A percentile compares a stretch with the other conserved stretches of the same genome.
These are phyloP conservation scores for Russula ochroleuca DNA, from an alignment of 768 basidiomycete genomes.

Conservation along the genomic window DNA sequence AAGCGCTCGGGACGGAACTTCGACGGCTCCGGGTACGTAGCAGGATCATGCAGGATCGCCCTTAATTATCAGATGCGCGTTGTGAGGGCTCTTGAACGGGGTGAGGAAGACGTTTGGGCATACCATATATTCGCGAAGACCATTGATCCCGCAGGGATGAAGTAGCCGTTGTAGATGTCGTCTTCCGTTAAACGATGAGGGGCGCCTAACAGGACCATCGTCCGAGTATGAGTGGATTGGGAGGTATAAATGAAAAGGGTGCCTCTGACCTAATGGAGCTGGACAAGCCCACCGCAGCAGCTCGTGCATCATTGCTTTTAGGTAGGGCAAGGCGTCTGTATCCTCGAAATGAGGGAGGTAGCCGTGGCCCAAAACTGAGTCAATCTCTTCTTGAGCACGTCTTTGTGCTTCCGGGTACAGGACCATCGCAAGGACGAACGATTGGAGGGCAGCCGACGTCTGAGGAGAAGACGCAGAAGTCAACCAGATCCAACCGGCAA, in stretches of 20 bases:
- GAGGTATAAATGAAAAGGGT: background rate
- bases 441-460: constrained; percentile 24
- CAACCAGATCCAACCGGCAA: background rate
- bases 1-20: constrained; percentile 20
- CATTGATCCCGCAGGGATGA: constrained; percentile 8
- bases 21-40: constrained; percentile 6
- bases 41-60: constrained; percentile 15
- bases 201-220: background rate
- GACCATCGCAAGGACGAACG: constrained; percentile 35
- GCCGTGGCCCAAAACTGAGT: constrained; percentile 22
- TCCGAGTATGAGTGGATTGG: background rate
- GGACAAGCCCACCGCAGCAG: constrained; percentile 20
- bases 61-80: background rate
- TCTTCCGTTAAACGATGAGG: constrained; percentile 12
- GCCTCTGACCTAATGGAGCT: constrained; percentile 8
- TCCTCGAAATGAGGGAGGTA: constrained; percentile 14
- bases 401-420: constrained; percentile 33
- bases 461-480: background rate
- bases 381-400: constrained; percentile 35
- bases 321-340: constrained; percentile 13
- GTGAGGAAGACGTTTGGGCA: background rate
- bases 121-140: constrained; percentile 15
- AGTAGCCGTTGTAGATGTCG: constrained; percentile 19
- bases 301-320: constrained; percentile 22
- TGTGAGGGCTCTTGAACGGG: background rate